A percentile compares a stretch with the other conserved stretches of the same genome.
These are phyloP conservation scores for Orobanche coerulescens DNA, from an alignment of 257 asterid genomes.

Conservation along the genomic window DNA sequence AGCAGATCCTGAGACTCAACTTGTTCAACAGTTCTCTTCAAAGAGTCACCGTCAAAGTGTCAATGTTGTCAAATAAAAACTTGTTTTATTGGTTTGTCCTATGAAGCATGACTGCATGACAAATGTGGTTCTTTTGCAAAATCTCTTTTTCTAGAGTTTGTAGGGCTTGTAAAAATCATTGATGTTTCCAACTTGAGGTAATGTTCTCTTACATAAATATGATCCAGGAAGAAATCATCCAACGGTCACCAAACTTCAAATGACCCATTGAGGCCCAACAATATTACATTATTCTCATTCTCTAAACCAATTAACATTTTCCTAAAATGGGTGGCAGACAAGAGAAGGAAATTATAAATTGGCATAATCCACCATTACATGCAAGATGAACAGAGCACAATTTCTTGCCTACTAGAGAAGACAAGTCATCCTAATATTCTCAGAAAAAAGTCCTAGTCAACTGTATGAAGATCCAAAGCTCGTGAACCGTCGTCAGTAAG, in stretches of 20 bases:
- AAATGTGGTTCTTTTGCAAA: background rate
- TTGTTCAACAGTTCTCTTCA: background rate
- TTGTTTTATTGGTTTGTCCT: background rate
- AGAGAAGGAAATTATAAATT: background rate
- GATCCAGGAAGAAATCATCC: background rate
- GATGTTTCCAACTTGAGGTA: background rate
- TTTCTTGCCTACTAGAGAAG: background rate
- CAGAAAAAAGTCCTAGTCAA: background rate
- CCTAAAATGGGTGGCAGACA: background rate
- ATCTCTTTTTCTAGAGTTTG: background rate
- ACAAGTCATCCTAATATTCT: conserved; percentile 1
- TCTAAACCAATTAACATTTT: background rate
- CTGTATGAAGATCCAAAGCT: background rate
- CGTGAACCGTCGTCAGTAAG: background rate
- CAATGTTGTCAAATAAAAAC: background rate
- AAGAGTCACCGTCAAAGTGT: background rate
- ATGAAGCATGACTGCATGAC: background rate
- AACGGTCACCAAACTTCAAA: background rate
- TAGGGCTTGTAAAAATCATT: background rate
- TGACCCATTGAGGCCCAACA: background rate
- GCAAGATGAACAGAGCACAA: background rate
- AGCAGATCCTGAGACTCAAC: conserved; percentile 10
- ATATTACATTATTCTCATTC: conserved; percentile 14
- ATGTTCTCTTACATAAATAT: background rate
- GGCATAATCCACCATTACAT: background rate